Base-by-base conservation (phyloP, 441 rosid species). In the Aquilaria agallochum region DNA sequence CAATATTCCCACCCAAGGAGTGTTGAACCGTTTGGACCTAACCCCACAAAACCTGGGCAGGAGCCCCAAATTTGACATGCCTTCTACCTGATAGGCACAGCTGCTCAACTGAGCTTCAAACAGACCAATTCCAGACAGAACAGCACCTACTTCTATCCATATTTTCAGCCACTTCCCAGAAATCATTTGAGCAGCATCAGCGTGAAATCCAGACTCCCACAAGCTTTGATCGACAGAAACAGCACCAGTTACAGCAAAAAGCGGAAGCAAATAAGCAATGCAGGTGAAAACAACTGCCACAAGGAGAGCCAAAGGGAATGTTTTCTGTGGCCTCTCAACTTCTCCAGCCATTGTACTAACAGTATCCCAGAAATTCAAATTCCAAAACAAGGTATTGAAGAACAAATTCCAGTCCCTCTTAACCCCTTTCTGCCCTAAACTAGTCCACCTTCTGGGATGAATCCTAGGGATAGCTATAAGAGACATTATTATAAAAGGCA, bases 381-480 rank as follows among this genome's bases (percentile, higher is more conserved):
- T 90, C 92, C 96, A 90, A 62, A 92, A 92, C 46, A 92, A 80
- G 53, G 96, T 90, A 59, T 92, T 92, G 75, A 90, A 82, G 69
- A 73, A 92, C 56, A 92, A 74, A 27, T 55, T 81, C 98, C 98
- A 92, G 54, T 92, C 78, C 46, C 75, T 90, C 66, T 79, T 76
- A 20, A 77, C 80, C 10, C 84, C 83, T 63, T 77, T 81, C 49
- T 68, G 74, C 5, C 94, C 92, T 53, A 80, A 71, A 74, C 80
- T 82, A 33, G 78, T 59, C 94, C 98, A 88, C 63, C 95, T 81
- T 10, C 66, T 74, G 15, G 94, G 94, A 11, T 61, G 56, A 50
- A 92, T 84, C 72, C 79, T 84, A 42, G 97, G 97, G 52, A 90
- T 74, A 2, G 97, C 88, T 13, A 78, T 71, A 9, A 77, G 52